Percentiles rank a stretch among this genome's conserved stretches.
phyloP scores from a whole-genome alignment of 2,329 filamentous ascomycete species.

The Aspergillus nomiae region DNA sequence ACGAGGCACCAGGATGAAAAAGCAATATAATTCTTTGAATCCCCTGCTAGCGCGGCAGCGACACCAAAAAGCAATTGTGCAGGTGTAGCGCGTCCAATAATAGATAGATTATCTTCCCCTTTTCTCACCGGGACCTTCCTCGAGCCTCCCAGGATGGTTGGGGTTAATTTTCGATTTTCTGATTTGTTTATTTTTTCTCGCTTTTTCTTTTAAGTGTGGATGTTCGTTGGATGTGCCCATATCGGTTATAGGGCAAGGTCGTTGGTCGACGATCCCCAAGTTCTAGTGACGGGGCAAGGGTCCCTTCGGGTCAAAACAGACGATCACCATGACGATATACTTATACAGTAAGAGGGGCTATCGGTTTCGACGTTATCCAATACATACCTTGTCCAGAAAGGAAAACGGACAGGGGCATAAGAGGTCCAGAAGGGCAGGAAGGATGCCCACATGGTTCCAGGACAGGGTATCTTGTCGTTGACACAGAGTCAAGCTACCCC shows the following conservation, averaged over 20 bases:
- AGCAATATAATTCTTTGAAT: not conserved
- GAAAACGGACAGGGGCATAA: not conserved
- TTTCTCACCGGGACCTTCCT: not conserved
- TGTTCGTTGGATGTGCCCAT: not conserved
- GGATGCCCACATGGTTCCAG: not conserved
- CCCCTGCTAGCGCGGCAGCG: not conserved
- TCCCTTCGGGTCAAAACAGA: not conserved
- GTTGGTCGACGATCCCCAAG: not conserved
- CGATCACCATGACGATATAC: not conserved
- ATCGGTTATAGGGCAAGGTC: not conserved
- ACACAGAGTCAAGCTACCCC: not conserved
- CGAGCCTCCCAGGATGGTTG: not conserved
- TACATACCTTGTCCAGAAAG: not conserved
- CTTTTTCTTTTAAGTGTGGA: not conserved
- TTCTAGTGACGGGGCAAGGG: not conserved
- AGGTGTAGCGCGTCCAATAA: not conserved
- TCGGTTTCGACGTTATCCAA: not conserved
- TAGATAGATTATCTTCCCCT: not conserved
- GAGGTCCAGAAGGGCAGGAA: not conserved
- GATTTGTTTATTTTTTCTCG: not conserved
- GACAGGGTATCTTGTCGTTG: not conserved
- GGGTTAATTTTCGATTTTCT: not conserved
- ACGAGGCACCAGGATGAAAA: conserved; percentile 7
- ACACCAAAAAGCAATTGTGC: not conserved
- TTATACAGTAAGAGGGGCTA: not conserved